Conservation (phyloP, 108 stramenopile species). For the Nitzschia palea region DNA sequence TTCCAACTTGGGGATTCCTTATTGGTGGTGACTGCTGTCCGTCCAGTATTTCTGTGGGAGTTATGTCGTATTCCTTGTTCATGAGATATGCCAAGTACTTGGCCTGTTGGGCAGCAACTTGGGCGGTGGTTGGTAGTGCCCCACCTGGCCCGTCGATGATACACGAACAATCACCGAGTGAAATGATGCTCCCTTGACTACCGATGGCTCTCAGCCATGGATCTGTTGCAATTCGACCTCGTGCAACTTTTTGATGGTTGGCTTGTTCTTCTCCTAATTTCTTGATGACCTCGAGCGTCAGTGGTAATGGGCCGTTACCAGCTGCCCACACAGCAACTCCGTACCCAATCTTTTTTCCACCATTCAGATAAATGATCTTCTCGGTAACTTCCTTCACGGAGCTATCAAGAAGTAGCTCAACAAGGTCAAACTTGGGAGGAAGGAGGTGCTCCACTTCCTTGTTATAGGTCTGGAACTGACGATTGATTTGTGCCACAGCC, state of each 20-base stretch:
- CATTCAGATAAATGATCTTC: conserved; percentile 67
- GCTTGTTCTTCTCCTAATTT: conserved; percentile 58
- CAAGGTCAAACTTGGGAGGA: conserved; percentile 62
- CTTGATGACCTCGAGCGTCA: conserved; percentile 77
- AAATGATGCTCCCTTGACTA: conserved; percentile 72
- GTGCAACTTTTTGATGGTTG: conserved; percentile 52
- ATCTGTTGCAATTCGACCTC: conserved; percentile 88
- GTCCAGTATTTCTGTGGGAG: conserved; percentile 37
- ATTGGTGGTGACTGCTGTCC: conserved; percentile 48
- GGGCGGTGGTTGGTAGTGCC: conserved; percentile 85
- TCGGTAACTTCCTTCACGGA: conserved; percentile 88
- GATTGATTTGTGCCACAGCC: conserved; percentile 71
- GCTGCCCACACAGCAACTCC: conserved; percentile 94
- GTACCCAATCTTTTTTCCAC: conserved; percentile 72
- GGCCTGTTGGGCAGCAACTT: conserved; percentile 93
- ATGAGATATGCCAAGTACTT: conserved; percentile 83
- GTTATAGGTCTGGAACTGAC: conserved; percentile 47
- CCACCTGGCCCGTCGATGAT: conserved; percentile 43
- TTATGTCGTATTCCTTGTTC: conserved; percentile 70
- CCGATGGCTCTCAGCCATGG: conserved; percentile 90
- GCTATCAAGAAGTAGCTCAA: conserved; percentile 75
- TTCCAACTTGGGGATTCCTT: conserved; percentile 15
- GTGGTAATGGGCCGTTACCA: conserved; percentile 88
- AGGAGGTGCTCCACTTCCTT: conserved; percentile 40
- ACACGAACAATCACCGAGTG: conserved; percentile 90